phyloP scores from a whole-genome alignment of 2,329 filamentous ascomycete genomes.

The Alternaria sp. region DNA sequence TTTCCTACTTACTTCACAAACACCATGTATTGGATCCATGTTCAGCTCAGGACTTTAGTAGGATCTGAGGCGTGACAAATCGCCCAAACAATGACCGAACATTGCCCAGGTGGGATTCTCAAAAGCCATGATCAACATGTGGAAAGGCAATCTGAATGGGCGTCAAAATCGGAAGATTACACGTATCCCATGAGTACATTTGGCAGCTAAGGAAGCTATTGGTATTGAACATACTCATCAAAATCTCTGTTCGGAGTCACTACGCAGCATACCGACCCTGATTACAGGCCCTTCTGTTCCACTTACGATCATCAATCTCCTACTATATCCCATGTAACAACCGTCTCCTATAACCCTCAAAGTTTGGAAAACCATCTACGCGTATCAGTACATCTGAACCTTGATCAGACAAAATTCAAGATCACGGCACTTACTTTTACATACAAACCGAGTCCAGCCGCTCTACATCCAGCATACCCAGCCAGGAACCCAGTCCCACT shows the following conservation, averaged over 20 bases:
- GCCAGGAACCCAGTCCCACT: constrained; percentile 9
- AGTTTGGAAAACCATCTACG: background rate
- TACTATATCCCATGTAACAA: background rate
- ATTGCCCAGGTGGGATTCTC: background rate
- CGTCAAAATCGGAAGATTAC: accelerated
- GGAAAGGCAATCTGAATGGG: too few species aligned
- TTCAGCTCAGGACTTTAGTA: too few species aligned
- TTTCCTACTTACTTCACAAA: too few species aligned
- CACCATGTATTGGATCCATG: too few species aligned
- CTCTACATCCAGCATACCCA: constrained; percentile 13
- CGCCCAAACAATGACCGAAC: background rate
- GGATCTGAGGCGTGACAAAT: background rate
- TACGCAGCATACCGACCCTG: background rate
- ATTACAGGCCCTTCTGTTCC: too few species aligned
- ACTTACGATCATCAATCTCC: too few species aligned
- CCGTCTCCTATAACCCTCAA: background rate
- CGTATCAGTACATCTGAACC: background rate
- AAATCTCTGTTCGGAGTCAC: too few species aligned
- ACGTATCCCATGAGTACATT: background rate
- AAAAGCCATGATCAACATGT: too few species aligned
- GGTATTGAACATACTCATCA: background rate
- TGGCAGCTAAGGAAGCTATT: background rate
- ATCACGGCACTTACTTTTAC: constrained; percentile 8
- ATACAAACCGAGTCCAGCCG: constrained; percentile 9
- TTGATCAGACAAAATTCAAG: background rate